Percentiles rank a stretch among this genome's conserved stretches.
These are phyloP conservation scores for Rhizopus stolonifer DNA, from an alignment of 371 early-diverging fungal species.

Conservation along the genomic window DNA sequence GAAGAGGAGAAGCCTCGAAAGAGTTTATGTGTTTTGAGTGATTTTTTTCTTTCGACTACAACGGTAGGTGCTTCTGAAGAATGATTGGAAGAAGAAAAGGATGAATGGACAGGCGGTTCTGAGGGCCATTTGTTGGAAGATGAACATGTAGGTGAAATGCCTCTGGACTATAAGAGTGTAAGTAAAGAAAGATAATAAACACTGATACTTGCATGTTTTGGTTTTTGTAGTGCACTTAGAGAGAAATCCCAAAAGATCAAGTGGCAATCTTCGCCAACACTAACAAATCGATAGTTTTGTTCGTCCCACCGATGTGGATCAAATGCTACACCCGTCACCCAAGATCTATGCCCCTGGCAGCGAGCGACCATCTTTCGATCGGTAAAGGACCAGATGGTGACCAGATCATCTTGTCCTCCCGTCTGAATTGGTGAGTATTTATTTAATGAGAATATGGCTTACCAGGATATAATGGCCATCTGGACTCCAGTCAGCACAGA, in stretches of 20 bases:
- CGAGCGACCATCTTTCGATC: slow-evolving; percentile 80
- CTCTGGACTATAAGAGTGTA: not conserved
- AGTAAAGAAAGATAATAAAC: not conserved
- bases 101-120: not conserved
- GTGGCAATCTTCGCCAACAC: slow-evolving; percentile 90
- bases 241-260: slow-evolving; percentile 96
- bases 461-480: slow-evolving; percentile 91
- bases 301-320: slow-evolving; percentile 89
- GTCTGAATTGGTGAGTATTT: too few species aligned
- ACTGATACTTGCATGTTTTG: slow-evolving; percentile 56
- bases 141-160: not conserved
- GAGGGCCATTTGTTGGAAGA: not conserved
- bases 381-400: slow-evolving; percentile 87
- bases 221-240: slow-evolving; percentile 72
- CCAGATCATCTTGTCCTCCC: slow-evolving; percentile 95
- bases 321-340: slow-evolving; percentile 89
- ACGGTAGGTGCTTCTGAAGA: not conserved
- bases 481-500: slow-evolving; percentile 90
- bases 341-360: slow-evolving; percentile 93
- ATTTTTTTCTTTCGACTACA: slow-evolving; percentile 27
- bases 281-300: slow-evolving; percentile 82
- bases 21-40: slow-evolving; percentile 15
- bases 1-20: slow-evolving; percentile 3
- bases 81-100: not conserved
- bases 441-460: slow-evolving; percentile 12